These are phyloP conservation scores for Fusarium gaditjirri DNA, from an alignment of 2,329 filamentous ascomycete genomes.

Conservation along the genomic window DNA sequence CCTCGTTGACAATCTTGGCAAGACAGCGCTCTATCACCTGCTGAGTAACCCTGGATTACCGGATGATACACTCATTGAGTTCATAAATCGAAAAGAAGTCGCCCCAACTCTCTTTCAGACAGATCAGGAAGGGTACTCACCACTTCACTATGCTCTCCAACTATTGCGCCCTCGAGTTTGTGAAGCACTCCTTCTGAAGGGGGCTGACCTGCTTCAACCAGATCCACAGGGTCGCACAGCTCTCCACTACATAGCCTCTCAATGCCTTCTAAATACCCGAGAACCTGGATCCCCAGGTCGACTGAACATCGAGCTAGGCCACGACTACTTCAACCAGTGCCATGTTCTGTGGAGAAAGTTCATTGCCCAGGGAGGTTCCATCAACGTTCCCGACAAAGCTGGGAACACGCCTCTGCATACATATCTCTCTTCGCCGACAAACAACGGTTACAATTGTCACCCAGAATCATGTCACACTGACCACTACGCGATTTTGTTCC, in stretches of 20 bases:
- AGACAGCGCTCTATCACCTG: slow-evolving; percentile 36
- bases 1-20: slow-evolving; percentile 22
- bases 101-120: slow-evolving; percentile 1
- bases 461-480: slow-evolving; percentile 14
- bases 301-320: background rate
- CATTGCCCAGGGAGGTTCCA: slow-evolving; percentile 10
- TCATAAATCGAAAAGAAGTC: slow-evolving; percentile 27
- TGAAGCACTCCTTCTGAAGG: slow-evolving; percentile 24
- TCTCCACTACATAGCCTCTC: slow-evolving; percentile 28
- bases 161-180: slow-evolving; percentile 24
- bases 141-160: slow-evolving; percentile 30
- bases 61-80: slow-evolving; percentile 15
- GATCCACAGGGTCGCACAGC: slow-evolving; percentile 26
- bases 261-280: slow-evolving; percentile 1
- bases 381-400: slow-evolving; percentile 21
- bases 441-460: fast-evolving
- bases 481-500: slow-evolving; percentile 27
- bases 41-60: slow-evolving; percentile 25
- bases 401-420: slow-evolving; percentile 31
- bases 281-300: too few species aligned
- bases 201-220: slow-evolving; percentile 16
- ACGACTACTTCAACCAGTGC: slow-evolving; percentile 15
- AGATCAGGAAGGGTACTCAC: slow-evolving; percentile 16
- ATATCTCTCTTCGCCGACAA: slow-evolving; percentile 4
- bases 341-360: slow-evolving; percentile 17